Evolutionary conservation across 2,329 filamentous ascomycete genomes (phyloP).

Genomic region (Cordyceps fumosorosea): DNA sequence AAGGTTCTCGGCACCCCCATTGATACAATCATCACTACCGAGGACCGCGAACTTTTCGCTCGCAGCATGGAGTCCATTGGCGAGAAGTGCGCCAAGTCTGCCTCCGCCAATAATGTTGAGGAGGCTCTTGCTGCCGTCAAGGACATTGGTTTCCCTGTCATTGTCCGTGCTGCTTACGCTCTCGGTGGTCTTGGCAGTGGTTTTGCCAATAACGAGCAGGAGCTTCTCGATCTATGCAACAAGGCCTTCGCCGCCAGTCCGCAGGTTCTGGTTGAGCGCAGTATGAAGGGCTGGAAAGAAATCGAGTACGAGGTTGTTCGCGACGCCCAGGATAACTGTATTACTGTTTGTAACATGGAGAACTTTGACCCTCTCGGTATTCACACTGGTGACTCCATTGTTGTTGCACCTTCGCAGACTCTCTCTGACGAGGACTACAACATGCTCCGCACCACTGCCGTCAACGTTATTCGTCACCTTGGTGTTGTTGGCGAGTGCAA

Average conservation of each 20-base stretch:
- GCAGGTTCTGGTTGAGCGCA: slow-evolving; percentile 92
- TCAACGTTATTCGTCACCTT: slow-evolving; percentile 94
- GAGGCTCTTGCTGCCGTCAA: slow-evolving; percentile 87
- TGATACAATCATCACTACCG: slow-evolving; percentile 96
- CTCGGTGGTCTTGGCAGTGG: slow-evolving; percentile 92
- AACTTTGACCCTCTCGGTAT: slow-evolving; percentile 98
- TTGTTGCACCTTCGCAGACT: slow-evolving; percentile 94
- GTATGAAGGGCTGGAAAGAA: slow-evolving; percentile 99
- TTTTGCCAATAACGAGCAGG: slow-evolving; percentile 80
- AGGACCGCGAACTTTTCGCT: slow-evolving; percentile 95
- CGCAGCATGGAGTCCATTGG: slow-evolving; percentile 97
- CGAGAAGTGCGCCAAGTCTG: slow-evolving; percentile 96
- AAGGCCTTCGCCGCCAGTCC: slow-evolving; percentile 94
- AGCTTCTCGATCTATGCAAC: slow-evolving; percentile 82
- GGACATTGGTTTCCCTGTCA: slow-evolving; percentile 91
- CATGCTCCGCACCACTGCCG: slow-evolving; percentile 93
- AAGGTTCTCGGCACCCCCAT: slow-evolving; percentile 94
- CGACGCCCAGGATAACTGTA: slow-evolving; percentile 94
- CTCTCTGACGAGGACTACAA: slow-evolving; percentile 98
- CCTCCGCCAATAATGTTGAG: slow-evolving; percentile 79
- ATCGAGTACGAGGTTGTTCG: slow-evolving; percentile 98
- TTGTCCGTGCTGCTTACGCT: slow-evolving; percentile 92
- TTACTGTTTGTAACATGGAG: slow-evolving; percentile 99
- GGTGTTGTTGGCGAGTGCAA: slow-evolving; percentile 98
- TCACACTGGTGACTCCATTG: slow-evolving; percentile 96